Conservation (phyloP, 1,284 basidiomycete species). For the Trametes pubescens region DNA sequence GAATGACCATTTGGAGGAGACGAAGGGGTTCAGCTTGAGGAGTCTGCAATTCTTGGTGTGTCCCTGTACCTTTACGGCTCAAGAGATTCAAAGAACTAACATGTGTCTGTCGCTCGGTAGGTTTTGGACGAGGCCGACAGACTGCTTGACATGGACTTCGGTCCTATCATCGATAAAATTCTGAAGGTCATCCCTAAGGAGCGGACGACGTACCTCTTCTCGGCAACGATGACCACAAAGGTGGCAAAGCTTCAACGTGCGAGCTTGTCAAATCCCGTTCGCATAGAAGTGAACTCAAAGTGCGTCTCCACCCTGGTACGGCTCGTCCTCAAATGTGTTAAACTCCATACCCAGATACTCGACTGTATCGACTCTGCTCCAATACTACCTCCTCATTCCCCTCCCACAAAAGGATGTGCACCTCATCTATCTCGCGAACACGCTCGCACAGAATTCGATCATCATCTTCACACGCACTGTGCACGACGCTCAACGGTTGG, state of each 20-base stretch:
- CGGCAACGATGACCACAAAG: conserved; percentile 99
- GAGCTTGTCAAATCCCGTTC: conserved; percentile 94
- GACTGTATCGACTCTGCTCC: conserved; percentile 94
- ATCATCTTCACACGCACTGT: conserved; percentile 98
- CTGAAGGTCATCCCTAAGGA: conserved; percentile 96
- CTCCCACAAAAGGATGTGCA: conserved; percentile 93
- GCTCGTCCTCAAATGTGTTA: neutral
- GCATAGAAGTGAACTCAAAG: conserved; percentile 95
- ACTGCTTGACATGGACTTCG: conserved; percentile 97
- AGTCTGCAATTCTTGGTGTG: conserved; percentile 89
- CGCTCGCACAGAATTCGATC: conserved; percentile 91
- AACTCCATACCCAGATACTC: conserved; percentile 76
- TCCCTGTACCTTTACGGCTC: neutral
- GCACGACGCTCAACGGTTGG: conserved; percentile 87
- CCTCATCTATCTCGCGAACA: conserved; percentile 90
- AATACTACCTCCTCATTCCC: conserved; percentile 97
- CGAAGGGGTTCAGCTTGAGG: conserved; percentile 95
- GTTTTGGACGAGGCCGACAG: conserved; percentile 98
- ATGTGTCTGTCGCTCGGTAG: conserved; percentile 47
- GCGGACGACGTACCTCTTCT: conserved; percentile 95
- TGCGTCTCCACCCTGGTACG: conserved; percentile 50
- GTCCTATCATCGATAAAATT: conserved; percentile 96
- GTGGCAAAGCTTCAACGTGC: conserved; percentile 97
- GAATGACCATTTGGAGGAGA: conserved; percentile 96
- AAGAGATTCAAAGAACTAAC: neutral